Percentiles rank a stretch among this genome's conserved stretches.
Evolutionary conservation across 2,329 filamentous ascomycete genomes (phyloP).

Genomic region (Mycosphaerelloides madeirae): DNA sequence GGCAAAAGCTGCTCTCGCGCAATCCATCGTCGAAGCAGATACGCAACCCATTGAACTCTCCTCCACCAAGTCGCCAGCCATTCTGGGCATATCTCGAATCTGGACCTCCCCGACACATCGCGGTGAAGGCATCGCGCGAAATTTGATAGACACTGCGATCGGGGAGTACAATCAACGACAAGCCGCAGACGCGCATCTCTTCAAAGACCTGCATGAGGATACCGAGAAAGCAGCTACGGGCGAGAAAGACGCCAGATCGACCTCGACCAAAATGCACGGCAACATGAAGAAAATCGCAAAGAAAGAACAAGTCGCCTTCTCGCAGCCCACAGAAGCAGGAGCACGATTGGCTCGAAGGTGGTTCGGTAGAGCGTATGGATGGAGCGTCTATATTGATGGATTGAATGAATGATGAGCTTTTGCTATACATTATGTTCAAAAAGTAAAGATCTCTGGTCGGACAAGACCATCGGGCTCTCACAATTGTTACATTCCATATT

Average conservation of each 20-base stretch:
- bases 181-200: not conserved
- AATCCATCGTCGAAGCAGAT: slow-evolving; percentile 12
- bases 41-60: slow-evolving; percentile 23
- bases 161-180: slow-evolving; percentile 4
- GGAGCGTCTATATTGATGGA: slow-evolving; percentile 60
- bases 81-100: slow-evolving; percentile 61
- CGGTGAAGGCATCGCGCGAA: slow-evolving; percentile 53
- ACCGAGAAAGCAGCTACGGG: not conserved
- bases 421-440: no score
- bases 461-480: no score
- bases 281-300: slow-evolving; percentile 51
- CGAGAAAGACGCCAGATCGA: not conserved
- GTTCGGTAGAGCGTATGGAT: slow-evolving; percentile 52
- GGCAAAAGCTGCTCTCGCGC: slow-evolving; percentile 2
- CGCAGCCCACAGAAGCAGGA: slow-evolving; percentile 61
- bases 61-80: slow-evolving; percentile 34
- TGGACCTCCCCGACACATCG: slow-evolving; percentile 58
- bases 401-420: no score
- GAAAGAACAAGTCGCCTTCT: slow-evolving; percentile 57
- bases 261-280: not conserved
- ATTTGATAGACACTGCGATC: slow-evolving; percentile 47
- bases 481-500: no score
- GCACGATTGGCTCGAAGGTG: slow-evolving; percentile 54
- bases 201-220: not conserved
- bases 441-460: no score